Evolutionary conservation across 2,329 filamentous ascomycete genomes (phyloP).

Genomic region (Scedosporium boydii): DNA sequence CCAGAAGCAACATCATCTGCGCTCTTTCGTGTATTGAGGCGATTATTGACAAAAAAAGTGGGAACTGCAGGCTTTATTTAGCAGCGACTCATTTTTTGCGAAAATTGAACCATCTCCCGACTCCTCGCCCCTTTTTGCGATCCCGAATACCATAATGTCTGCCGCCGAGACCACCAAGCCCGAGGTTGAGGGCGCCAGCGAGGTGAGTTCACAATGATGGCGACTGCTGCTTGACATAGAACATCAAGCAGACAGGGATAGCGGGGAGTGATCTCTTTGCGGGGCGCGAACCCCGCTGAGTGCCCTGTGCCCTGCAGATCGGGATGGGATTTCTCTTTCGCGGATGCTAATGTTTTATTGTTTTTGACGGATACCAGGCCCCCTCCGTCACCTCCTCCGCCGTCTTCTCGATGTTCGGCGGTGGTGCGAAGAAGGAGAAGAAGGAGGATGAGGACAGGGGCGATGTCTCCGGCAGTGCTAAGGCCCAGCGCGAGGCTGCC

Average conservation of each 20-base stretch:
- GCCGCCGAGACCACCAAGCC: constrained; percentile 36
- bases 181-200: constrained; percentile 41
- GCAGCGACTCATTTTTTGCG: constrained; percentile 1
- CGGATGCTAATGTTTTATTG: constrained; percentile 13
- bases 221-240: not conserved
- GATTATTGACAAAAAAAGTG: not conserved
- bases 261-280: not conserved
- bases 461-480: constrained; percentile 82
- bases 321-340: constrained; percentile 15
- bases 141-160: constrained; percentile 30
- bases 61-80: not conserved
- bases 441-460: constrained; percentile 77
- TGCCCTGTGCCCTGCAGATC: constrained; percentile 12
- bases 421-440: constrained; percentile 93
- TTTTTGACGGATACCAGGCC: constrained; percentile 10
- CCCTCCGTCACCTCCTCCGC: constrained; percentile 45
- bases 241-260: not conserved
- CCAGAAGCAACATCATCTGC: not conserved
- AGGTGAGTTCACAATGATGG: constrained; percentile 5
- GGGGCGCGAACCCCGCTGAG: no score
- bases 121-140: not conserved
- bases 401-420: constrained; percentile 98
- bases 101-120: not conserved
- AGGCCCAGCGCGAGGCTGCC: constrained; percentile 61
- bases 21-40: not conserved